Conservation (phyloP, 257 asterid species). For the Euphrasia confusa region DNA sequence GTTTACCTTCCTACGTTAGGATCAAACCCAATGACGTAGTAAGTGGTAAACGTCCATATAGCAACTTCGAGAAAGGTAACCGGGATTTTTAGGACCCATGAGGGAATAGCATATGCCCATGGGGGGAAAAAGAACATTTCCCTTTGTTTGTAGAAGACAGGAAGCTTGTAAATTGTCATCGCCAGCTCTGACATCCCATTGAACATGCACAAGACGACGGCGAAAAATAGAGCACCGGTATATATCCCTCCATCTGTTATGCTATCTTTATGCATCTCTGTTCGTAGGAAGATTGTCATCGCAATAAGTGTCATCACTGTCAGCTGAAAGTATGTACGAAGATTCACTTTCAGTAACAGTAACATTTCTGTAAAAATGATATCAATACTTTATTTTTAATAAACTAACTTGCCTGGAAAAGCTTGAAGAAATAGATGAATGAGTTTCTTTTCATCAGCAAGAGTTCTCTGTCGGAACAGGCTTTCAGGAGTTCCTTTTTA, state of each 20-base stretch:
- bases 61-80: slow-evolving; percentile 45
- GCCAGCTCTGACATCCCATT: slow-evolving; percentile 55
- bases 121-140: slow-evolving; percentile 53
- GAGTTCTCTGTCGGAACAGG: slow-evolving; percentile 48
- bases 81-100: slow-evolving; percentile 60
- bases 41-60: slow-evolving; percentile 52
- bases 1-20: slow-evolving; percentile 50
- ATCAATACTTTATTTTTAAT: background rate
- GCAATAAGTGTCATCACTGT: slow-evolving; percentile 31
- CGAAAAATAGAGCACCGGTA: slow-evolving; percentile 47
- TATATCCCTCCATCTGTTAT: slow-evolving; percentile 44
- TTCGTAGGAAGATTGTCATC: slow-evolving; percentile 58
- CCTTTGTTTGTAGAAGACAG: slow-evolving; percentile 64
- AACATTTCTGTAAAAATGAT: no score
- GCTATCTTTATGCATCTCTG: slow-evolving; percentile 36
- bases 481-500: slow-evolving; percentile 47
- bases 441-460: slow-evolving; percentile 64
- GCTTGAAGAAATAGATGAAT: slow-evolving; percentile 47
- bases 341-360: slow-evolving; percentile 8
- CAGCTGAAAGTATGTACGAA: slow-evolving; percentile 34
- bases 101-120: slow-evolving; percentile 59
- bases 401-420: slow-evolving; percentile 15
- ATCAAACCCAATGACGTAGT: slow-evolving; percentile 64
- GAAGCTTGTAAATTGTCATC: slow-evolving; percentile 56
- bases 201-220: slow-evolving; percentile 43